phyloP scores from a whole-genome alignment of 768 basidiomycete species.

The Hysterangium stoloniferum region DNA sequence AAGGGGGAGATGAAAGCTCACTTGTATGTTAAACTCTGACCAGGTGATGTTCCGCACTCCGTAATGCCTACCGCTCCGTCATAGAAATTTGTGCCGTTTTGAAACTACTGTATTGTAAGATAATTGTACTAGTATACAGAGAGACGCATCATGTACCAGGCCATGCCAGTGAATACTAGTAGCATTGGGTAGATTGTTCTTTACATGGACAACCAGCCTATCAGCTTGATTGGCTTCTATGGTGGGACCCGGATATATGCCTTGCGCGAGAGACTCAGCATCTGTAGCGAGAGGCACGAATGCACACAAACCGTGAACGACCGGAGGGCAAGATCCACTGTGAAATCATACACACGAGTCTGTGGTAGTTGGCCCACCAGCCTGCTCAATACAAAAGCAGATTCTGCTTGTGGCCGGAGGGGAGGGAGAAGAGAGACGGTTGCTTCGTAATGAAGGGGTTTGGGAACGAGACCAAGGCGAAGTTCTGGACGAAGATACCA shows the following conservation, averaged over 20 bases:
- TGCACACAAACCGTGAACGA: slow-evolving; percentile 35
- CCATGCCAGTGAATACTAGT: slow-evolving; percentile 33
- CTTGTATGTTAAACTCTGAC: slow-evolving; percentile 35
- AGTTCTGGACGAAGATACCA: too few species aligned
- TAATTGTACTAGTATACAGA: too few species aligned
- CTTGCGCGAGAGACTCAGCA: slow-evolving; percentile 2
- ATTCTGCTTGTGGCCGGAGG: not conserved
- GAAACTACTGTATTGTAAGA: slow-evolving; percentile 22
- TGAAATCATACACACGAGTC: slow-evolving; percentile 38
- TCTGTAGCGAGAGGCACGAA: not conserved
- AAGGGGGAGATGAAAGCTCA: slow-evolving; percentile 10
- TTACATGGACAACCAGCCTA: slow-evolving; percentile 29
- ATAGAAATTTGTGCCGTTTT: slow-evolving; percentile 40
- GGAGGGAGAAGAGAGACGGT: not conserved
- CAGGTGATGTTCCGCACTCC: slow-evolving; percentile 46
- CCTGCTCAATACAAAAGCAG: not conserved
- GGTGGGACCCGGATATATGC: slow-evolving; percentile 30
- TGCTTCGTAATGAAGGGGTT: too few species aligned
- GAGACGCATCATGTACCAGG: slow-evolving; percentile 16
- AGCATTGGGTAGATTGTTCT: slow-evolving; percentile 25
- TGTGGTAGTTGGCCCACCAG: slow-evolving; percentile 20
- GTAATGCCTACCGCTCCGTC: slow-evolving; percentile 41
- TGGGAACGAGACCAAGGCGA: too few species aligned
- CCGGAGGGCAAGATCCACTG: slow-evolving; percentile 35
- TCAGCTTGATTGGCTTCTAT: slow-evolving; percentile 32